Evolutionary conservation across 2,329 filamentous ascomycete species (phyloP), one percentile per base, ranked within the genome.

Genomic region (Chaetomium strumarium): DNA sequence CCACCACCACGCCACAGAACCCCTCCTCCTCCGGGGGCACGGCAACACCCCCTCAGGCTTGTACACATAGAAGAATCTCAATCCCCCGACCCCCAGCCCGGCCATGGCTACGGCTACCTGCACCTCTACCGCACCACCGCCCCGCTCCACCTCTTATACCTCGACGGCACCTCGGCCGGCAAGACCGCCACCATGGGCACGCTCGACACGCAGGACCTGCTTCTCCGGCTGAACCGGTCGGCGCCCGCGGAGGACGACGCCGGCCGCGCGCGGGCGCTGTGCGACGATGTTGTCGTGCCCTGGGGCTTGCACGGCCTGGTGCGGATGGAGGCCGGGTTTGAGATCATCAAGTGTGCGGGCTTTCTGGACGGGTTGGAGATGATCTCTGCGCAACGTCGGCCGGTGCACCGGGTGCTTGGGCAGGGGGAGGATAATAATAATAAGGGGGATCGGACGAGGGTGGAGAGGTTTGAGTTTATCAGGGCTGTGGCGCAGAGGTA

Each of bases 131-230:
- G 73, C 7, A 76, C 84, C 3, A 76, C 69, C 1, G 74, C 78
- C 13, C 70, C 77, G 5, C 69, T 88, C 1, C 75, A 76, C 11
- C 70, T 88, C 3, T 68, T 90, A 3, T 87, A 88, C 61, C 64
- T 89, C 14, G 86, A 90, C 62, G 86, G 86, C 4, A 83, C 84
- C 72, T 78, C 79, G 2, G 86, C 83, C 0, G 85, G 75, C 1
- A 89, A 89, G 59, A 80, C 79, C 0, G 46, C 62, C 1, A 80
- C 62, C 1, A 80, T 83, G 62, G 86, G 85, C 3, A 87, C 84
- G 0, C 72, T 88, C 2, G 85, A 89, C 62, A 75, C 79, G 0
- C 84, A 88, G 60, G 85, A 89, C 60, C 63, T 75, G 1, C 62
- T 89, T 0, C 71, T 90, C n/a, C 50, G 51, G 12, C 20, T 20